Base-by-base conservation (phyloP, 257 asterid genomes). In the Thymus mandschuricus region DNA sequence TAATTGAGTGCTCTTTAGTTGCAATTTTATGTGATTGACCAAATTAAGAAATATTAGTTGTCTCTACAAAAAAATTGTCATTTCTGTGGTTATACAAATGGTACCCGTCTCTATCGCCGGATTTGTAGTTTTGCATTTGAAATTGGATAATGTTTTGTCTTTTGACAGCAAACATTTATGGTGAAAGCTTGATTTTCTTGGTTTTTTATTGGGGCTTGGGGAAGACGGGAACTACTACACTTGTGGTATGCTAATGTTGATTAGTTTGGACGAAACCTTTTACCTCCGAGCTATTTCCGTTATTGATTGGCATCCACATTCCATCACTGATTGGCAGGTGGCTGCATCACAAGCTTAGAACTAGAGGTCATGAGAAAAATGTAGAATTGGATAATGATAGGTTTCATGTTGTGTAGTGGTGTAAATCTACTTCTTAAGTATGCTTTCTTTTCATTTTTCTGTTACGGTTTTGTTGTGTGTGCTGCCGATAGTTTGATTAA, bases 81-180 rank as follows among this genome's bases (percentile, higher is more conserved):
- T 34, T 71, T 15, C 0, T 27, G 54, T 60, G 52, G 69, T 60
- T 60, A 1, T 21, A 10, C 28, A 54, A 64, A n/a, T 54, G n/a
- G 11, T 1, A 2, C 41, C 30, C 12, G 64, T 68, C 41, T 29
- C 51, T 40, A 34, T 71, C 43, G 10, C 8, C 30, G 2, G 35
- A 13, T 29, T 50, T 63, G 15, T 62, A 35, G 61, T 60, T 45
- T 33, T 70, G 60, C 44, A 70, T 8, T 43, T 43, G 31, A 68
- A 35, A 30, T 13, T 33, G 21, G 55, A 44, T 4, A 2, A 13
- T 21, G 43, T 57, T 56, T 28, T 57, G 34, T n/a, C 54, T 40
- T 68, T 52, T 40, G 72, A 10, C 9, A 2, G 21, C 50, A 1
- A 9, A 49, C 8, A 33, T 33, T 50, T 33, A 15, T n/a, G 60